Evolutionary conservation across 225 moss, liverwort and hornwort species (phyloP).

Genomic region (Climacium dendroides): DNA sequence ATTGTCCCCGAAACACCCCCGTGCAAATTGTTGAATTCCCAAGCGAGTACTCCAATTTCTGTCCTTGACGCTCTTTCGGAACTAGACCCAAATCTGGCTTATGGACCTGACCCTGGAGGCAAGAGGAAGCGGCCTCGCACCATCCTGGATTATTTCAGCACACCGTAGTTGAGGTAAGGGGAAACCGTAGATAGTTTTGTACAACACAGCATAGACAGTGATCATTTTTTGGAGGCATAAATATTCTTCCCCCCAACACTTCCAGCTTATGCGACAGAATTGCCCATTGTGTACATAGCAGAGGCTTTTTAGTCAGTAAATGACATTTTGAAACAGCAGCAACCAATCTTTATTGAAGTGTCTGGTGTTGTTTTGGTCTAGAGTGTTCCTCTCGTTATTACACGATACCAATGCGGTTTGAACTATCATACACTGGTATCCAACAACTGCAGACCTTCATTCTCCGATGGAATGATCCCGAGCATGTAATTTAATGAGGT

Average conservation of each 20-base stretch:
- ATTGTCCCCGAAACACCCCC: not conserved
- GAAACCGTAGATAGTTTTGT: not conserved
- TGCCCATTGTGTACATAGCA: not conserved
- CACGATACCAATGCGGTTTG: not conserved
- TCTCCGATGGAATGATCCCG: too few relatives aligned
- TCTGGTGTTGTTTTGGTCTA: too few relatives aligned
- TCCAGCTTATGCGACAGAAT: not conserved
- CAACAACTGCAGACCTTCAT: not conserved
- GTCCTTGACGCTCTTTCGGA: slow-evolving; percentile 11
- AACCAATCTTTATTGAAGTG: not conserved
- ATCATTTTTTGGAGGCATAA: not conserved
- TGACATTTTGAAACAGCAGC: not conserved
- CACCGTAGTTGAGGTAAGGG: not conserved
- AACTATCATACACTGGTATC: not conserved
- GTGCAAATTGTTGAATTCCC: not conserved
- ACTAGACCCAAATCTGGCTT: slow-evolving; percentile 8
- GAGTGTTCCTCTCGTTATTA: not conserved
- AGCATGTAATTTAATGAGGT: too few relatives aligned
- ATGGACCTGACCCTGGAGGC: not conserved
- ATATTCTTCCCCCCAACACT: not conserved
- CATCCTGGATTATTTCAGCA: slow-evolving; percentile 29
- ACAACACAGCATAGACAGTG: not conserved
- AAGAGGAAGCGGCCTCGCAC: slow-evolving; percentile 37
- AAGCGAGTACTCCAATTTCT: not conserved
- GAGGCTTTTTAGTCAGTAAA: not conserved